Evolutionary conservation across 768 basidiomycete genomes (phyloP), one percentile per base, ranked within the genome.

Genomic region (Podaxis sp.): DNA sequence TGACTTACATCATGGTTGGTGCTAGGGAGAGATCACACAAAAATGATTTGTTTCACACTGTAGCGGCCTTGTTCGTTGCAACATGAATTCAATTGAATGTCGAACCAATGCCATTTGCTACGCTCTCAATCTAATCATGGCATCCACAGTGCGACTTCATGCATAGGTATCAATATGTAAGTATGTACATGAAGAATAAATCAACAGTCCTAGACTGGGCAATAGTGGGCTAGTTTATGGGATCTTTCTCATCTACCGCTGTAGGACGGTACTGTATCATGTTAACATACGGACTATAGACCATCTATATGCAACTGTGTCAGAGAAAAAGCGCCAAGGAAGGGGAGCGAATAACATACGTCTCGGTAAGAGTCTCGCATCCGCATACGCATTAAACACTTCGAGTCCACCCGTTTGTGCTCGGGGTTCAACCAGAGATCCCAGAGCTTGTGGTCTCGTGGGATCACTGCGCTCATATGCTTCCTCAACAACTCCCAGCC

Each of bases 341-440:
- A 51, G 47, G 36, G 38, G 46, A 4, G 15, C 11, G 24, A 36
- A n/a, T 12, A 15, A 72, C 78, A 69, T 69, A 84, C 85, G 71
- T 84, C 82, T 51, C 84, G 79, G 63, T 85, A 85, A 43, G 82
- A 78, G 57, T 82, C 81, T 49, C 79, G 76, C 72, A 85, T 74
- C 24, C 84, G 77, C 85, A 86, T 86, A 25, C 82, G 77, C 77
- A 86, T 73, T 41, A 86, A 69, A 66, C 84, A 85, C 67, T 86
- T 86, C 6, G 83, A 84, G 9, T 79, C 71, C 3, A 86, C 76
- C 43, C 75, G 72, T 50, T 65, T 69, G 61, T 71, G 75, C 29
- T 72, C 72, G 15, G 78, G 73, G 57, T 73, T 73, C 66, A 84
- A 67, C 84, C 85, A 86, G 1, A 77, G 70, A 61, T 75, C 72